Base-by-base conservation (phyloP, 768 basidiomycete species). In the Tremella fuciformis region DNA sequence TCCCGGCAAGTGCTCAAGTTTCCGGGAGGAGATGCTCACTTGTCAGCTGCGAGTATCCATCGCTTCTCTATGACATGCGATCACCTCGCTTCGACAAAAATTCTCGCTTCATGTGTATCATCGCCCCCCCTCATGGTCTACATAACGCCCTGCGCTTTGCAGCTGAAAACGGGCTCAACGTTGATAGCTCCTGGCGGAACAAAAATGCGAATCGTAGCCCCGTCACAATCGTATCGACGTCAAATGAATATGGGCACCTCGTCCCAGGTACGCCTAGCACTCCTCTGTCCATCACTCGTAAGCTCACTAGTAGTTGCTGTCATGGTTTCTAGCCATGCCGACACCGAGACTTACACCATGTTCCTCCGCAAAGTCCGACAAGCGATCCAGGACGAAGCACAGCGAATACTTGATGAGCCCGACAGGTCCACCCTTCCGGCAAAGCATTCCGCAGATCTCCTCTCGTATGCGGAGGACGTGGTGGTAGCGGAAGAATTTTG, bases 141-240 rank as follows among this genome's bases (percentile, higher is more conserved):
- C n/a, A n/a, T n/a, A n/a, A n/a, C n/a, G n/a, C n/a, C n/a, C n/a
- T n/a, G n/a, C n/a, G n/a, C n/a, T n/a, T n/a, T n/a, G n/a, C n/a
- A n/a, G n/a, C n/a, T n/a, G n/a, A n/a, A n/a, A n/a, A n/a, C n/a
- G n/a, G n/a, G n/a, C n/a, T 34, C 16, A 18, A 42, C 22, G 53
- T 58, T 49, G 57, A 58, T 22, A 8, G 50, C 8, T 58, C 57
- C 8, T 58, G 57, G 57, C 26, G 57, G 11, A 58, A 58, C 38
- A 58, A 58, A 26, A 58, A 58, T 26, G 50, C 57, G 3, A 41
- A 52, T 41, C 21, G 51, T 8, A 52, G 57, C 42, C 57, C 57
- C 4, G 19, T 58, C 16, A 53, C 50, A 7, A 53, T 58, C 29
- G 50, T 58, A 3, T 19, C 34, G 9, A 57, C 55, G n/a, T n/a